A percentile compares a stretch with the other conserved stretches of the same genome.
Evolutionary conservation across 495 filamentous ascomycete genomes (phyloP).

Genomic region (Neurospora sp.): DNA sequence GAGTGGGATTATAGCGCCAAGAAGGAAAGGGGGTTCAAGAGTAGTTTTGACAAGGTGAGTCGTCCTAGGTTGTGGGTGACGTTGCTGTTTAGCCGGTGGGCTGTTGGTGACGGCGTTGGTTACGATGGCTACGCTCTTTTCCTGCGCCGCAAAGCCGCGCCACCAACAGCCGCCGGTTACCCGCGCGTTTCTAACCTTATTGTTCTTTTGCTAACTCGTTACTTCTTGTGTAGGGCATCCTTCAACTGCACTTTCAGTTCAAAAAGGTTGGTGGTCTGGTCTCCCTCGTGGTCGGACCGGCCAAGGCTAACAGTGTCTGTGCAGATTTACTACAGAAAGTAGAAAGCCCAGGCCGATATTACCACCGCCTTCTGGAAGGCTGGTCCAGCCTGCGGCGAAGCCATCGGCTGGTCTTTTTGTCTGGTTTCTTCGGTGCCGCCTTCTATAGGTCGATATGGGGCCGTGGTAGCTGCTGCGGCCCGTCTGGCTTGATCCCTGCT

Average conservation of each 20-base stretch:
- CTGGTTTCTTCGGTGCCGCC: background rate
- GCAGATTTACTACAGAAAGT: conserved; percentile 62
- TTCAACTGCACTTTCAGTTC: conserved; percentile 97
- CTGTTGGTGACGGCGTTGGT: conserved; percentile 1
- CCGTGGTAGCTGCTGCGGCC: background rate
- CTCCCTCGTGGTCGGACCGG: background rate
- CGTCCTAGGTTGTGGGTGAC: background rate
- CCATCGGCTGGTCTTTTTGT: background rate
- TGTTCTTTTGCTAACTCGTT: conserved; percentile 9
- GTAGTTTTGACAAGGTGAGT: conserved; percentile 93
- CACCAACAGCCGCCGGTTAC: background rate
- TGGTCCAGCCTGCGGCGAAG: background rate
- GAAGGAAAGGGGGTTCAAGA: conserved; percentile 87
- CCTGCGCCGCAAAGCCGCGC: conserved; percentile 4
- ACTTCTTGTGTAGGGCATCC: conserved; percentile 57
- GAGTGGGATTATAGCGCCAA: conserved; percentile 99
- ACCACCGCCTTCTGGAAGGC: background rate
- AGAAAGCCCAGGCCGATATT: conserved; percentile 6
- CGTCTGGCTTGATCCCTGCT: background rate
- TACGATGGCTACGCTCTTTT: conserved; percentile 1
- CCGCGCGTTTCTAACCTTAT: background rate
- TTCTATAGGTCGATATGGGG: background rate
- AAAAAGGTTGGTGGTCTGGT: conserved; percentile 50
- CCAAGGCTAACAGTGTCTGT: conserved; percentile 27
- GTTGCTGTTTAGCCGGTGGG: background rate